phyloP scores from a whole-genome alignment of 1,284 basidiomycete genomes.

The Porodaedalea pini region DNA sequence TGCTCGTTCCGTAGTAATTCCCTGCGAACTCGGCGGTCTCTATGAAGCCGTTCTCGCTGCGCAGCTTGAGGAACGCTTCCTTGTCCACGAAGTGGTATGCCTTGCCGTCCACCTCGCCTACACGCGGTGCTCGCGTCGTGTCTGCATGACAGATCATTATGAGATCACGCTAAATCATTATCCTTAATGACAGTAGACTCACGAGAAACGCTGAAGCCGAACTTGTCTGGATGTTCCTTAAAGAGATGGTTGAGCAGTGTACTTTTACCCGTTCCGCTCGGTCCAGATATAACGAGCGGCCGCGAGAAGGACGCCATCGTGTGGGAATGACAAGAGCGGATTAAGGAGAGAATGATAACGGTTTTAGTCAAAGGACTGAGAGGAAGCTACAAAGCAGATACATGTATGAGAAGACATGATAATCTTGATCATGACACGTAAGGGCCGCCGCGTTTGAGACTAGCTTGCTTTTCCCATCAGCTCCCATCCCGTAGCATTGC shows the following conservation, averaged over 20 bases:
- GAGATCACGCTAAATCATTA: not conserved
- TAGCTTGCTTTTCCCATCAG: too few species aligned
- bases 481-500: too few species aligned
- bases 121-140: conserved; percentile 85
- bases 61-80: conserved; percentile 59
- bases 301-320: conserved; percentile 27
- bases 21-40: conserved; percentile 85
- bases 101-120: conserved; percentile 80
- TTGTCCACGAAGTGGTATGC: conserved; percentile 74
- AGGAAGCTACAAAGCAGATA: not conserved
- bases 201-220: conserved; percentile 96
- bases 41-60: conserved; percentile 64
- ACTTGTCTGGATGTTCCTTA: conserved; percentile 76
- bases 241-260: conserved; percentile 88
- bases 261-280: conserved; percentile 93
- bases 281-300: conserved; percentile 77
- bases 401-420: not conserved
- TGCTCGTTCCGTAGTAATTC: conserved; percentile 92
- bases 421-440: not conserved
- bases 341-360: not conserved
- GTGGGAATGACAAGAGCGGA: not conserved
- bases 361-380: not conserved
- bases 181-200: conserved; percentile 35
- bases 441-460: too few species aligned
- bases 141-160: conserved; percentile 46